phyloP scores from a whole-genome alignment of 1,139 yeast species.

The Lodderomyces beijingensis region DNA sequence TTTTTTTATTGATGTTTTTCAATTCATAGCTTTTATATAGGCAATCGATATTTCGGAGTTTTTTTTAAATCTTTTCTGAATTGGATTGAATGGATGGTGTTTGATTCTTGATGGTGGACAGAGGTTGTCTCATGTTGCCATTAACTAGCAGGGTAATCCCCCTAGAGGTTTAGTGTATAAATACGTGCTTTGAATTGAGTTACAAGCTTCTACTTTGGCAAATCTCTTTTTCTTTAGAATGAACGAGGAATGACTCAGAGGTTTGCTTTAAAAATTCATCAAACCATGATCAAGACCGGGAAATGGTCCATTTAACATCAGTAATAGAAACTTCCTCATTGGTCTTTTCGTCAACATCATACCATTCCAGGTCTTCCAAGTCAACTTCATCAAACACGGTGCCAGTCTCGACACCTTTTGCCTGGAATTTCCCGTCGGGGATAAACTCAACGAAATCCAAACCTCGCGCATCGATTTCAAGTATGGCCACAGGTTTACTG shows the following conservation, averaged over 20 bases:
- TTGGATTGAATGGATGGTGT: too few relatives aligned
- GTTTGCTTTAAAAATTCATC: not conserved
- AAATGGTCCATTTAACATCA: conserved; percentile 54
- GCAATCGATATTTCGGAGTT: too few relatives aligned
- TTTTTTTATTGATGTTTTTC: not conserved
- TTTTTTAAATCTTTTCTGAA: too few relatives aligned
- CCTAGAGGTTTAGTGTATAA: not conserved
- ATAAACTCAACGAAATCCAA: conserved; percentile 65
- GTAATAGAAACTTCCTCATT: conserved; percentile 77
- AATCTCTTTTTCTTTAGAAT: not conserved
- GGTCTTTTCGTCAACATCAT: conserved; percentile 87
- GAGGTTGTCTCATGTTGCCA: too few relatives aligned
- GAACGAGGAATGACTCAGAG: too few relatives aligned
- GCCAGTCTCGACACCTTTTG: conserved; percentile 50
- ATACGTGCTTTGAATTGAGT: not conserved
- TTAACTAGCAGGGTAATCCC: not conserved
- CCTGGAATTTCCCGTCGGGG: conserved; percentile 65
- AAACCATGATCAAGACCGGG: conserved; percentile 5
- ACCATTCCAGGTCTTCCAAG: conserved; percentile 83
- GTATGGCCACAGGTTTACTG: conserved; percentile 37
- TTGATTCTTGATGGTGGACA: too few relatives aligned
- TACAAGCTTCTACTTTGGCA: not conserved
- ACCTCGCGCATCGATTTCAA: conserved; percentile 84
- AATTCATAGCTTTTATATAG: too few relatives aligned
- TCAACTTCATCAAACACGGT: conserved; percentile 64